Base-by-base conservation (phyloP, 1,139 yeast species). In the Blastobotrys niveus region DNA sequence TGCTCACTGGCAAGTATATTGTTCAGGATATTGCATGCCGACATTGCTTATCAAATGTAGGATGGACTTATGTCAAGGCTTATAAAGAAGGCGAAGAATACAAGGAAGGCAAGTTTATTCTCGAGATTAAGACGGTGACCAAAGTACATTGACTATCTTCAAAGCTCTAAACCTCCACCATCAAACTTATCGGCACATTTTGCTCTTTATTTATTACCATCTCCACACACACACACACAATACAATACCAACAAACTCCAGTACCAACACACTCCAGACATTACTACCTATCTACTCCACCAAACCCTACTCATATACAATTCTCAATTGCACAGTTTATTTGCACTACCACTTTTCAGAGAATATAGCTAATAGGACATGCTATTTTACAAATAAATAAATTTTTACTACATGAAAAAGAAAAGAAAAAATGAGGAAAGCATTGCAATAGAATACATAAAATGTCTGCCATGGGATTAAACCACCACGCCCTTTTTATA, bases 21-120 rank as follows among this genome's bases (percentile, higher is more conserved):
- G 82, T 84, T 22, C 76, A 77, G 53, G 77, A 77, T 50, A 75
- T 85, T 29, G 63, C 63, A 42, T 86, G 96, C 62, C 75, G 73
- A 49, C 85, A 79, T 56, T 86, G 95, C 61, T 63, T 67, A 42
- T 59, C 64, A 3, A 70, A 70, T 38, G 65, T 86, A 29, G 96
- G 95, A 8, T 86, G 96, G 96, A 76, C 73, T 53, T 87, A 87
- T 61, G 70, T 81, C 49, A 75, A 73, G 55, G 75, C 91, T 10
- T 77, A 69, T 50, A 67, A 70, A 37, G 64, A 66, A 42, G 59
- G 68, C 22, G 87, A 86, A 62, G 67, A 70, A 49, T 86, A 86
- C 62, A 86, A 87, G 61, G 91, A 80, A 59, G 87, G 88, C 40
- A 80, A 81, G 60, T 85, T 68, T 61, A 89, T 85, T 38, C 77